Evolutionary conservation across 2,329 filamentous ascomycete species (phyloP).

Genomic region (Periconia sp.): DNA sequence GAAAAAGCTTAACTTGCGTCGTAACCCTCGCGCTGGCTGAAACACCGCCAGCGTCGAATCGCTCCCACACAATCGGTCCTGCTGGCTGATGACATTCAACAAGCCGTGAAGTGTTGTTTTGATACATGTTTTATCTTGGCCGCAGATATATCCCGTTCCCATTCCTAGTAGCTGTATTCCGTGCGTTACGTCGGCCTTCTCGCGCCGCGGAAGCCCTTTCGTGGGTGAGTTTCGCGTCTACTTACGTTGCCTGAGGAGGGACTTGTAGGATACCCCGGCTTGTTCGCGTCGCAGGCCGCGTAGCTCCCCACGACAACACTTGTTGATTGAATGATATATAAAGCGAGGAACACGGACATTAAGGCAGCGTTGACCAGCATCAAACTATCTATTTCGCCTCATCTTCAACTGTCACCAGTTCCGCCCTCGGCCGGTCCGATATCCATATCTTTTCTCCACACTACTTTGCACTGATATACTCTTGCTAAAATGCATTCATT

Average conservation of each 20-base stretch:
- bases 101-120: constrained; percentile 3
- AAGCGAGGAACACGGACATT: not conserved
- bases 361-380: constrained; percentile 1
- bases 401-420: not conserved
- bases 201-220: not conserved
- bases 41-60: constrained; percentile 24
- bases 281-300: constrained; percentile 21
- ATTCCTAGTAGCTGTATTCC: not conserved
- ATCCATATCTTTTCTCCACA: not conserved
- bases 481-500: constrained; percentile 18
- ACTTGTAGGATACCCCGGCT: not conserved
- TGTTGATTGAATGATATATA: constrained; percentile 3
- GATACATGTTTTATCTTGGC: constrained; percentile 7
- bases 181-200: not conserved
- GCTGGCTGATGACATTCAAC: not conserved
- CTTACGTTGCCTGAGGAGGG: constrained; percentile 1
- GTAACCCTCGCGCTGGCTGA: constrained; percentile 16
- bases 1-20: constrained; percentile 18
- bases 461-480: not conserved
- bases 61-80: not conserved
- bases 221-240: no score
- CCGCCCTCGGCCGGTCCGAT: not conserved
- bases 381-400: not conserved
- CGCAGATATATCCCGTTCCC: not conserved
- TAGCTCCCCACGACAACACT: constrained; percentile 12